phyloP scores from a whole-genome alignment of 768 basidiomycete species.

The Tephrocybe sp. region DNA sequence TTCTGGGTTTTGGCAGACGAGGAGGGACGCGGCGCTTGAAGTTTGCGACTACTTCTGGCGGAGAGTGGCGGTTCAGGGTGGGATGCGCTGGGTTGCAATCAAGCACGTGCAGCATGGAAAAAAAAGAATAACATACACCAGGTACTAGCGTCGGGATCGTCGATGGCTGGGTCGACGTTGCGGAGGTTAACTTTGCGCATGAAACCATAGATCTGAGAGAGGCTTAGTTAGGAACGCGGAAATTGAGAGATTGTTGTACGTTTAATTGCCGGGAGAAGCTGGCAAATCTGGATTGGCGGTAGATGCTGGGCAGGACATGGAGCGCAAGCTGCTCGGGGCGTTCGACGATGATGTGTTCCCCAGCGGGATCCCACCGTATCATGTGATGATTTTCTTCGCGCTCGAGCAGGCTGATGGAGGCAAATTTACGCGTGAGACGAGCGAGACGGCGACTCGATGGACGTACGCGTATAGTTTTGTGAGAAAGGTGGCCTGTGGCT shows the following conservation, averaged over 20 bases:
- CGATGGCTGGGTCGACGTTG: conserved; percentile 92
- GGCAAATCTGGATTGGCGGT: conserved; percentile 95
- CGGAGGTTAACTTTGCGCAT: conserved; percentile 97
- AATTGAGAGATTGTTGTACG: conserved; percentile 48
- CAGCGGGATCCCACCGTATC: conserved; percentile 94
- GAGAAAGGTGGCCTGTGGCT: conserved; percentile 92
- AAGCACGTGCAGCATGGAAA: background rate
- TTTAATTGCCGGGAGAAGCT: conserved; percentile 98
- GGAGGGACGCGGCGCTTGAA: conserved; percentile 96
- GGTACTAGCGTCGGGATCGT: conserved; percentile 94
- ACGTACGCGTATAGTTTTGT: conserved; percentile 95
- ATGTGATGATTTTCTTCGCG: conserved; percentile 93
- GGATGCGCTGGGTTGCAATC: conserved; percentile 65
- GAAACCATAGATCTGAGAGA: conserved; percentile 88
- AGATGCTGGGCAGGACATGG: conserved; percentile 90
- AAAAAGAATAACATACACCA: conserved; percentile 70
- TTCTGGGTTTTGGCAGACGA: conserved; percentile 83
- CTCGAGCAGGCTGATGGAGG: conserved; percentile 73
- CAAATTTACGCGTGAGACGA: conserved; percentile 18
- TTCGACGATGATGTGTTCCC: conserved; percentile 94
- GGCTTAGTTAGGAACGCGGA: conserved; percentile 17
- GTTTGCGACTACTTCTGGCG: conserved; percentile 86
- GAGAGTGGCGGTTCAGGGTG: conserved; percentile 86
- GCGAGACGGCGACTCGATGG: background rate
- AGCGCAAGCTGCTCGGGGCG: conserved; percentile 90